These are phyloP conservation scores for Thraustotheca clavata DNA, from an alignment of 352 stramenopile genomes.

Conservation along the genomic window DNA sequence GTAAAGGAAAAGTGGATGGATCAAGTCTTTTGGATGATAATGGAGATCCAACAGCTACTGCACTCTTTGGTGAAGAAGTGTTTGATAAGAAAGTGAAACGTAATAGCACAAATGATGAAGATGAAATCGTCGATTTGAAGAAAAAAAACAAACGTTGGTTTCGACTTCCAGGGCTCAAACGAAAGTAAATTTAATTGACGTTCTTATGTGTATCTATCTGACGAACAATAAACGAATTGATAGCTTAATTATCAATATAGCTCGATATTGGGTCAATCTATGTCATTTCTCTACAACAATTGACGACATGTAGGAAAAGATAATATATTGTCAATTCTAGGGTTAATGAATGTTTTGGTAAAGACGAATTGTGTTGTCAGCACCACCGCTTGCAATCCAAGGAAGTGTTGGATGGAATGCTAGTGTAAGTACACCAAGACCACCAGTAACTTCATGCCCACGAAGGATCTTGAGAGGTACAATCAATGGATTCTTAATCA, in stretches of 20 bases:
- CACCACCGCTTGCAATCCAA: slow-evolving; percentile 91
- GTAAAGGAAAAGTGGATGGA: slow-evolving; percentile 76
- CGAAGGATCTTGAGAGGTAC: slow-evolving; percentile 99
- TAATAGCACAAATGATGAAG: slow-evolving; percentile 46
- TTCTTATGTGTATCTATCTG: slow-evolving; percentile 2
- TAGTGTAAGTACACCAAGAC: slow-evolving; percentile 92
- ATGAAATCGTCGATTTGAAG: slow-evolving; percentile 32
- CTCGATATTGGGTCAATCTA: neutral
- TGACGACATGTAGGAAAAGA: too few relatives aligned
- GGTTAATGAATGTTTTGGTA: slow-evolving; percentile 96
- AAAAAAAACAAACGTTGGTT: slow-evolving; percentile 5
- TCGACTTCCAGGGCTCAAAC: slow-evolving; percentile 1
- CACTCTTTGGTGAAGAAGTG: slow-evolving; percentile 56
- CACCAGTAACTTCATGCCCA: slow-evolving; percentile 89
- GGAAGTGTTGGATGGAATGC: slow-evolving; percentile 97
- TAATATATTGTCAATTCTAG: slow-evolving; percentile 19
- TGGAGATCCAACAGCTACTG: slow-evolving; percentile 56
- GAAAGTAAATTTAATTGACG: slow-evolving; percentile 8
- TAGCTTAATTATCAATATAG: neutral
- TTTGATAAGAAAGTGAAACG: slow-evolving; percentile 27
- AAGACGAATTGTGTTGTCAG: slow-evolving; percentile 92
- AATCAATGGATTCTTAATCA: slow-evolving; percentile 99
- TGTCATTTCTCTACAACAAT: neutral
- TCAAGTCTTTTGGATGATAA: slow-evolving; percentile 75
- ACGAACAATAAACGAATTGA: neutral